Conservation (phyloP, 2,329 filamentous ascomycete genomes). For the Xylariaceae sp. region DNA sequence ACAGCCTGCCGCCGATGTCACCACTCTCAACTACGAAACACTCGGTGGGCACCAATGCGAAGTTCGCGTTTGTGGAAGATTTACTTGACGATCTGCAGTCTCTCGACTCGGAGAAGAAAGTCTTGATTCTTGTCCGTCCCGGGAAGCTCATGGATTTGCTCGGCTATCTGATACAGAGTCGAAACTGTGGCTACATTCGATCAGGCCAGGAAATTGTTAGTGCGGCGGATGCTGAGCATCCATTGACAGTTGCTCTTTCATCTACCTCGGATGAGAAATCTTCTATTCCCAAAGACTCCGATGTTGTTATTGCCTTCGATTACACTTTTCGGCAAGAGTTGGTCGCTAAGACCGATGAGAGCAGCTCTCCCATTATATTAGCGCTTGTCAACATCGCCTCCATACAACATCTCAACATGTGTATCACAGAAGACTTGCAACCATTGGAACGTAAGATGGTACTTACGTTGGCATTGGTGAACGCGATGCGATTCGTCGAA, state of each 20-base stretch:
- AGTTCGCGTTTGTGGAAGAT: constrained; percentile 55
- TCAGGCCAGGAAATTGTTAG: constrained; percentile 22
- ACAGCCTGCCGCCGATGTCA: constrained; percentile 41
- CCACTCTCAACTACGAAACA: constrained; percentile 46
- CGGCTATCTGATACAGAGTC: constrained; percentile 42
- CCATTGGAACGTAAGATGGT: constrained; percentile 45
- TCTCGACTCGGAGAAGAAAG: constrained; percentile 37
- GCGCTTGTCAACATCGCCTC: constrained; percentile 47
- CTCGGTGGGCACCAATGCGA: constrained; percentile 52
- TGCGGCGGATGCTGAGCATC: constrained; percentile 16
- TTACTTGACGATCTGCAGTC: constrained; percentile 44
- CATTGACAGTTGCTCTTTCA: constrained; percentile 39
- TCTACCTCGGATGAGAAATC: constrained; percentile 37
- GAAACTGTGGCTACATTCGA: constrained; percentile 33
- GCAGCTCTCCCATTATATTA: constrained; percentile 40
- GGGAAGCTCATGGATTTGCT: constrained; percentile 48
- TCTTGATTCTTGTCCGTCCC: constrained; percentile 51
- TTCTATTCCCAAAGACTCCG: constrained; percentile 38
- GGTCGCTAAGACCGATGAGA: constrained; percentile 25
- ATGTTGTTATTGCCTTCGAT: constrained; percentile 52
- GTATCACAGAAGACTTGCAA: constrained; percentile 37
- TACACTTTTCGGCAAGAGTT: constrained; percentile 40
- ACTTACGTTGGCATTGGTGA: constrained; percentile 33
- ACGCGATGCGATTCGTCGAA: constrained; percentile 34
- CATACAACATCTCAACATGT: constrained; percentile 51